These are phyloP conservation scores for Penicillium bovifimosum DNA, from an alignment of 495 filamentous ascomycete species.

Conservation along the genomic window DNA sequence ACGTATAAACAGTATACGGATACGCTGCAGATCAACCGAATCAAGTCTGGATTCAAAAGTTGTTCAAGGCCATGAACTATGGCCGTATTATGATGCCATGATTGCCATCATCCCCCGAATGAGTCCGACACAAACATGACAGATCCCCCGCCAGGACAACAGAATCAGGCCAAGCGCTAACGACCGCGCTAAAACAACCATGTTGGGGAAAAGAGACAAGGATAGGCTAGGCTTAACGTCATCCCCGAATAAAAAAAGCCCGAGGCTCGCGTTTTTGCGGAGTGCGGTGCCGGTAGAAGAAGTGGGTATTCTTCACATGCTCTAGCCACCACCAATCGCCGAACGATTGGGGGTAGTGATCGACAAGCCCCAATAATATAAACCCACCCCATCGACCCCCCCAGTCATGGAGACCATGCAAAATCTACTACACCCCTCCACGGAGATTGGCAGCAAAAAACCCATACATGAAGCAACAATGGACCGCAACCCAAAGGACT, in stretches of 20 bases:
- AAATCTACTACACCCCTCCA: no score
- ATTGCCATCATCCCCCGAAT: background rate
- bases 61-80: background rate
- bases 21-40: background rate
- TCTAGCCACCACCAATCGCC: background rate
- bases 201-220: conserved; percentile 8
- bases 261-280: conserved; percentile 21
- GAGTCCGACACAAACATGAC: background rate
- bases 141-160: conserved; percentile 4
- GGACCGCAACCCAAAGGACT: conserved; percentile 29
- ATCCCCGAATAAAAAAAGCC: conserved; percentile 8
- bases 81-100: background rate
- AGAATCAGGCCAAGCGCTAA: conserved; percentile 3
- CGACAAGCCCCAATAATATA: conserved; percentile 8
- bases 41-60: no score
- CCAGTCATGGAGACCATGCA: background rate
- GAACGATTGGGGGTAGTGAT: conserved; percentile 9
- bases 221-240: conserved; percentile 19
- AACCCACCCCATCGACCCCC: conserved; percentile 8
- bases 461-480: background rate
- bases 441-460: no score
- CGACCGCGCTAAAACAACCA: background rate
- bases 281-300: conserved; percentile 13
- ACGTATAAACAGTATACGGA: background rate
- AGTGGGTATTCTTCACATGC: conserved; percentile 21